Base-by-base conservation (phyloP, 352 stramenopile species). In the Globisporangium echinulatum region DNA sequence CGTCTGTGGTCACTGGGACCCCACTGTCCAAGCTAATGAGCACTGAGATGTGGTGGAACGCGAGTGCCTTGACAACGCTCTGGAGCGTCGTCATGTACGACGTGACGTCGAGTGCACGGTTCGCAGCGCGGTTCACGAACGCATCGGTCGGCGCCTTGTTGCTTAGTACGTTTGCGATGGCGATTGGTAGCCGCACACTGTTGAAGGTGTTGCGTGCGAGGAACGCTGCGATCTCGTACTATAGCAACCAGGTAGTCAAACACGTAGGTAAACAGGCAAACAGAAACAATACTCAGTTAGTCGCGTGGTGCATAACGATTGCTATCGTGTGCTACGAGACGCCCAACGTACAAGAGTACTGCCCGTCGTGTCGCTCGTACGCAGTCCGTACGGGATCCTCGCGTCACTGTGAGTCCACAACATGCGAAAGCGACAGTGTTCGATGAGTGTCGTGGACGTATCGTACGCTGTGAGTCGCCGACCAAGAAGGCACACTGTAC, bases 371-470 rank as follows among this genome's bases (percentile, higher is more conserved):
- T 66, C 64, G 55, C 85, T 88, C 49, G 81, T 73, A 73, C 79
- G 87, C 3, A 91, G 64, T 25, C 81, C 81, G 82, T 73, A 77
- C 75, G 87, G 7, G 87, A 63, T 19, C 79, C 81, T 49, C 88
- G 74, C 2, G 77, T 79, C 5, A 84, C 74, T 11, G 43, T 33
- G 25, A 33, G 25, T 33, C 25, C 25, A 33, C 25, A 33, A 33
- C 25, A 33, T 33, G 25, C 25, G 25, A 33, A 33, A 33, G 25
- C 25, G 25, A 33, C 25, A 33, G 25, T 33, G 39, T 43, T 13
- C 39, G 10, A 9, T 69, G 68, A 25, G 72, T 58, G 33, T 72
- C 70, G 5, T 14, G n/a, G 25, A 2, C 25, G 2, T 33, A 33
- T 33, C 2, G 25, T 33, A 33, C 25, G 25, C 25, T 33, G 25